A percentile compares a stretch with the other conserved stretches of the same genome.
Conservation (phyloP, 345 rosid species). For the Eucalyptus regnans region DNA sequence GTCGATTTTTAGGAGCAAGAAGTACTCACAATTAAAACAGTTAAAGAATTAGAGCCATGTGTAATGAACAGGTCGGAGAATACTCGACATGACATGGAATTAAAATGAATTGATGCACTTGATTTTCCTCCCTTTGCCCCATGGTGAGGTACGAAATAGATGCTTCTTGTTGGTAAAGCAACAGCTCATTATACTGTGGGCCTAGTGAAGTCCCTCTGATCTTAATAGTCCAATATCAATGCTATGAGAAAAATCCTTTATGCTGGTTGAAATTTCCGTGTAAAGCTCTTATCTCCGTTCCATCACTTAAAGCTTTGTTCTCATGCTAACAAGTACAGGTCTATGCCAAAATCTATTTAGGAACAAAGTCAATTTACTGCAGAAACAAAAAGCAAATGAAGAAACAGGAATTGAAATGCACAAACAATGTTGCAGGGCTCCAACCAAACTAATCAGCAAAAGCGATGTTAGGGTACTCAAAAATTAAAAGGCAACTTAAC, state of each 20-base stretch:
- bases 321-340: background rate
- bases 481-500: background rate
- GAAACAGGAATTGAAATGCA: background rate
- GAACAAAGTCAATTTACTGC: background rate
- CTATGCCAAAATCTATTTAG: background rate
- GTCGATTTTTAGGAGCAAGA: background rate
- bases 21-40: background rate
- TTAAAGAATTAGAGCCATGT: background rate
- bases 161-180: background rate
- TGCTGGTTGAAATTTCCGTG: background rate
- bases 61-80: background rate
- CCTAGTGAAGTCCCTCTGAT: background rate
- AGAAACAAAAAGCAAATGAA: background rate
- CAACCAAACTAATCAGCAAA: background rate
- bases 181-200: background rate
- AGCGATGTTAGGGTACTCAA: background rate
- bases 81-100: background rate
- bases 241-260: background rate
- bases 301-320: background rate
- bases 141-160: background rate
- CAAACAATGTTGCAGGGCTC: background rate
- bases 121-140: background rate
- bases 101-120: background rate
- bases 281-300: background rate
- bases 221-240: background rate